These are phyloP conservation scores for Boletus vermiculosoides DNA, from an alignment of 768 basidiomycete species.

Conservation along the genomic window DNA sequence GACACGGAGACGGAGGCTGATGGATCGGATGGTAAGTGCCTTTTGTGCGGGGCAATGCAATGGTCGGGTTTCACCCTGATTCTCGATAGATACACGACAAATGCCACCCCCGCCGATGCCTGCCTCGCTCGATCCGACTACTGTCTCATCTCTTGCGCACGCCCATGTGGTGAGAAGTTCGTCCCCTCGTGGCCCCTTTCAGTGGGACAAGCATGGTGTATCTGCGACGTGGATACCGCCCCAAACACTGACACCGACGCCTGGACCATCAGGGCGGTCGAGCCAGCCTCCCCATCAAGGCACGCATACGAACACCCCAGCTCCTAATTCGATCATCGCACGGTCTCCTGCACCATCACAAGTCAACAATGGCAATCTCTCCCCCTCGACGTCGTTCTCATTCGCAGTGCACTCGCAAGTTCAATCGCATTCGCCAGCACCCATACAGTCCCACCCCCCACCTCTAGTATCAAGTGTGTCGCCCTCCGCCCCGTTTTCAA, in stretches of 20 bases:
- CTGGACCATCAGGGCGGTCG: neutral
- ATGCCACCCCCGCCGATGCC: slow-evolving; percentile 57
- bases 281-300: slow-evolving; percentile 10
- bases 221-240: slow-evolving; percentile 14
- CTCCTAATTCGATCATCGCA: neutral
- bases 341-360: neutral
- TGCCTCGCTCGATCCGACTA: slow-evolving; percentile 41
- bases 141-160: slow-evolving; percentile 32
- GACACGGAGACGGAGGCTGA: slow-evolving; percentile 32
- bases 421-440: neutral
- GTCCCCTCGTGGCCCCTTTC: slow-evolving; percentile 21
- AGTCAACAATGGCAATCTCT: neutral
- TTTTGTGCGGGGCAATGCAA: neutral
- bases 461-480: slow-evolving; percentile 31
- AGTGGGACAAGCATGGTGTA: slow-evolving; percentile 16
- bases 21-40: slow-evolving; percentile 23
- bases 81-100: slow-evolving; percentile 34
- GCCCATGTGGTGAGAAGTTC: slow-evolving; percentile 13
- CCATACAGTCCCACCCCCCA: neutral
- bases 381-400: slow-evolving; percentile 2
- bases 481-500: slow-evolving; percentile 50
- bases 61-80: neutral
- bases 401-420: neutral
- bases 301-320: neutral
- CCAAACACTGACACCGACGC: slow-evolving; percentile 2